Evolutionary conservation across 2,329 filamentous ascomycete species (phyloP).

Genomic region (Talaromyces amestolkiae): DNA sequence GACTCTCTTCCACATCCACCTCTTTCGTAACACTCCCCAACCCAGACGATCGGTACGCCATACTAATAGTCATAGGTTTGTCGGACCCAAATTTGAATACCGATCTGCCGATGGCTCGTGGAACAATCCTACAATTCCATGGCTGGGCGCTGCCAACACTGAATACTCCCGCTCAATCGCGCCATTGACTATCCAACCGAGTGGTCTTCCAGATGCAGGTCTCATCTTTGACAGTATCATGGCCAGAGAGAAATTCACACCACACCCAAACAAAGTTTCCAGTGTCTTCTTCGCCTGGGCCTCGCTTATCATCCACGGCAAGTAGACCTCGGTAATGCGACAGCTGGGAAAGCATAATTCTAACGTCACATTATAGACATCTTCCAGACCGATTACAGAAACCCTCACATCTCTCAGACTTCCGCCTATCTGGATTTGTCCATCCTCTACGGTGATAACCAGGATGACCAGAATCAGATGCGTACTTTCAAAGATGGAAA

Average conservation of each 20-base stretch:
- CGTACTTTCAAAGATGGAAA: conserved; percentile 67
- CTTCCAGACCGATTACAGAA: conserved; percentile 65
- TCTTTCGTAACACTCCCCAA: conserved; percentile 51
- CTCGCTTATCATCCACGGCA: conserved; percentile 69
- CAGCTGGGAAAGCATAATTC: background rate
- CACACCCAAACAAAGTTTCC: conserved; percentile 69
- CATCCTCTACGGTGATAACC: conserved; percentile 65
- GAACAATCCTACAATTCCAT: conserved; percentile 67
- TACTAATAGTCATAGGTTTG: conserved; percentile 31
- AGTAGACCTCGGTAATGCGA: conserved; percentile 16
- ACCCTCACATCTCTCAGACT: conserved; percentile 62
- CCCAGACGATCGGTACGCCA: background rate
- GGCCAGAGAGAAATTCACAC: conserved; percentile 42
- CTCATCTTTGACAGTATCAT: conserved; percentile 48
- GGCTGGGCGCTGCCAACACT: conserved; percentile 65
- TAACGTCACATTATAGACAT: conserved; percentile 48
- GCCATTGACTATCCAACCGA: conserved; percentile 58
- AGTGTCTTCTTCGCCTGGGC: conserved; percentile 72
- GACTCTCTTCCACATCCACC: conserved; percentile 70
- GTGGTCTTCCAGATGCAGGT: conserved; percentile 65
- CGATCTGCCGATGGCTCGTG: conserved; percentile 67
- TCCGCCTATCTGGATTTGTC: conserved; percentile 71
- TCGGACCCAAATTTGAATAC: conserved; percentile 60
- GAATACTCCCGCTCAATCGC: conserved; percentile 65
- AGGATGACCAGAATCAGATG: conserved; percentile 50